These are phyloP conservation scores for Biscogniauxia sp. DNA, from an alignment of 2,329 filamentous ascomycete species.

Conservation along the genomic window DNA sequence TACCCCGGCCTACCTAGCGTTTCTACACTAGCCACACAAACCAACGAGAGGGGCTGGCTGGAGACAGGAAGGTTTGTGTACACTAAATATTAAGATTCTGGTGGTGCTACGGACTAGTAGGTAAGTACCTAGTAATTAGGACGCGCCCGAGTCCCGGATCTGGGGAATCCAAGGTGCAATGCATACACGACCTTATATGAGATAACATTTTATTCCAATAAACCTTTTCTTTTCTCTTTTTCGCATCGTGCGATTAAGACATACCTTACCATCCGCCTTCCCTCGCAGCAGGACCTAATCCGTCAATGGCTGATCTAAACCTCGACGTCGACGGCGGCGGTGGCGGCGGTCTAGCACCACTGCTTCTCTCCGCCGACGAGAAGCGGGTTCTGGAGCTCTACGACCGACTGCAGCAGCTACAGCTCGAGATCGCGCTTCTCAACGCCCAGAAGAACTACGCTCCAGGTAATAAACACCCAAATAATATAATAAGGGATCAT, in stretches of 20 bases:
- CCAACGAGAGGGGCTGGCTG: too few relatives aligned
- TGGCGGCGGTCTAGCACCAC: slow-evolving; percentile 31
- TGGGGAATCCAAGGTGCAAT: not conserved
- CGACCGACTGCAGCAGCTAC: slow-evolving; percentile 68
- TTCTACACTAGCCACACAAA: too few relatives aligned
- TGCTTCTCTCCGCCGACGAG: slow-evolving; percentile 65
- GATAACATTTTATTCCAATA: too few relatives aligned
- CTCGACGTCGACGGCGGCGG: slow-evolving; percentile 17
- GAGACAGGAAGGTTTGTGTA: too few relatives aligned
- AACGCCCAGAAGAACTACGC: slow-evolving; percentile 43
- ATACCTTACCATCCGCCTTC: too few relatives aligned
- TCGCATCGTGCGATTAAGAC: too few relatives aligned
- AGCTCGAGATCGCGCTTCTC: slow-evolving; percentile 69
- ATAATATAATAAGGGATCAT: too few relatives aligned
- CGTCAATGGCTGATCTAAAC: slow-evolving; percentile 30
- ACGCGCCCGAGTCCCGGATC: not conserved
- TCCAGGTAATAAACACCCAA: slow-evolving; percentile 36
- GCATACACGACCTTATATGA: not conserved
- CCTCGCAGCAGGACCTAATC: not conserved
- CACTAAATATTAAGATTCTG: too few relatives aligned
- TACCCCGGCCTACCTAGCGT: too few relatives aligned
- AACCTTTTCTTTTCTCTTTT: too few relatives aligned
- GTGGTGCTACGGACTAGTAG: too few relatives aligned
- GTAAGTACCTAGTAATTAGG: not conserved
- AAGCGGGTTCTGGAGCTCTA: slow-evolving; percentile 65